Base-by-base conservation (phyloP, 2,329 filamentous ascomycete species). In the Phaeosphaeria sp. region DNA sequence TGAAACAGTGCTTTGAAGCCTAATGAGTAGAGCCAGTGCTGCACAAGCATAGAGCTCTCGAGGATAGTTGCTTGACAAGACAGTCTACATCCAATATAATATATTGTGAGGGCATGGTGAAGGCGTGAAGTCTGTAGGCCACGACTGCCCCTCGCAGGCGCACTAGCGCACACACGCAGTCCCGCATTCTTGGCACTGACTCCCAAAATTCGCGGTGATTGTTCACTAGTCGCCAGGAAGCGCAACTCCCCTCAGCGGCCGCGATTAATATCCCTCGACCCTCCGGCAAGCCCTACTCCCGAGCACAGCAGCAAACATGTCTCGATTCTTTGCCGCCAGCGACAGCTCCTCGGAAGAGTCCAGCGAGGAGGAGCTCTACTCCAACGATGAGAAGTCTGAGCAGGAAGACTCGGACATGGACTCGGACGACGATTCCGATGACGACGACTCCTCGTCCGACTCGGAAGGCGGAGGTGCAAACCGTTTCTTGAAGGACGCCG, bases 321-420 rank as follows among this genome's bases (percentile, higher is more conserved):
- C 95, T 86, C 91, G 93, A 84, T 99, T 98, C 83, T 98, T 98
- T 86, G 91, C 92, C 81, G 91, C 91, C 79, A 91, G 90, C 83
- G 93, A 96, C 82, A 97, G 93, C 88, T 97, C 94, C 76, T 92
- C 88, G 85, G 93, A 97, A 82, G 93, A 92, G 85, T 96, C 92
- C 65, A 87, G 85, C 74, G 94, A 97, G 72, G 94, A 98, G 85
- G 93, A 98, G 81, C 89, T 97, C 81, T 96, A 96, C 88, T 89
- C 90, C 71, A 89, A 89, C 79, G 90, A 91, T 78, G 86, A 89
- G 73, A 81, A 67, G 54, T 69, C 84, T 33, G 63, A 71, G 50
- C 66, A 69, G 58, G 72, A 72, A 61, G 65, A 67, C 77, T 81
- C 65, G 65, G 81, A 88, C 65, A 80, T 87, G 71, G 78, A 82